Evolutionary conservation across 768 basidiomycete species (phyloP), one percentile per base, ranked within the genome.

Genomic region (Russula griseocarnosa): DNA sequence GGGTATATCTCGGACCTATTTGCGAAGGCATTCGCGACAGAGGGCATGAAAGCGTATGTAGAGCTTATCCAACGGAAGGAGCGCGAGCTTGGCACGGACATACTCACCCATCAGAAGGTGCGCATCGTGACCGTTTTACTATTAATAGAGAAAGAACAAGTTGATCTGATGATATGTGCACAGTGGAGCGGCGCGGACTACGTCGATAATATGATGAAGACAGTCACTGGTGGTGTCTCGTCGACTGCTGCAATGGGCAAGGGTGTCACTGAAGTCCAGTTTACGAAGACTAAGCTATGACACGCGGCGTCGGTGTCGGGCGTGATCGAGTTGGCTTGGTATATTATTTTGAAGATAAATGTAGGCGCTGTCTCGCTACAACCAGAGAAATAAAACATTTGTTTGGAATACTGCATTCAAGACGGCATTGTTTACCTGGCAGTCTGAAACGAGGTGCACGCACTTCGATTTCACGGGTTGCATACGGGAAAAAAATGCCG

Each of bases 231-330:
- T 28, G 97, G 97, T 63, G 84, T 99, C 66, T 96, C 93, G 42
- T 94, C 93, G 54, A 98, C 96, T 11, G 84, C 95, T n/a, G 96
- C 97, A n/a, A 98, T 98, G 96, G 97, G 96, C 55, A 86, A 86
- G 69, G 96, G 96, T 61, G 94, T 96, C 34, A 97, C 94, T 0
- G 94, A 97, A 77, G 76, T 86, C 42, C 94, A 96, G 74, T 97
- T 96, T 77, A 69, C 76, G 38, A 84, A 79, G 67, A 59, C 62
- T 40, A 76, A 75, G 70, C 70, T 84, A 66, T 84, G 69, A 77
- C 42, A 42, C 20, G 26, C 20, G 26, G 55, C 26, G 26, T 11
- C 26, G 46, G 47, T 7, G 52, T 20, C 22, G 32, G n/a, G 36
- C 13, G 36, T 13, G 38, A 32, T 30, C 9, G 52, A 22, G 26